Evolutionary conservation across 306 rosid genomes (phyloP).

Genomic region (Cicer judaicum): DNA sequence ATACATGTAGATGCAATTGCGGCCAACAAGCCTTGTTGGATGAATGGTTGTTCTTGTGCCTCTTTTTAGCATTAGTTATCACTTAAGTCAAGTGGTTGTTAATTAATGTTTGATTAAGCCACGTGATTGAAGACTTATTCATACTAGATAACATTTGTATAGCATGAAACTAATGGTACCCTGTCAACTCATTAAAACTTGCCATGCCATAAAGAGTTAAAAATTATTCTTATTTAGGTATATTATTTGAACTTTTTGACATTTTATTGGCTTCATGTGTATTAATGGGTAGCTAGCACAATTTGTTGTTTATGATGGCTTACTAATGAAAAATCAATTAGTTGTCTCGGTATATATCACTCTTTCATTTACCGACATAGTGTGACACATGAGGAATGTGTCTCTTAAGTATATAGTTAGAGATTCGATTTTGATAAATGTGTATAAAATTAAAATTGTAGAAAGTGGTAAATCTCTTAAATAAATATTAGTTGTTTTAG

Average conservation of each 20-base stretch:
- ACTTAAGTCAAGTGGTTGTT: neutral
- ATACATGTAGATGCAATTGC: neutral
- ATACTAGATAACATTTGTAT: neutral
- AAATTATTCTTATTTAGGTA: neutral
- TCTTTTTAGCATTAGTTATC: neutral
- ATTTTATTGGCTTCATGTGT: conserved; percentile 4
- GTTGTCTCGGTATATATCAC: neutral
- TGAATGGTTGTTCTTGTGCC: neutral
- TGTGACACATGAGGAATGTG: neutral
- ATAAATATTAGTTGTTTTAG: too few relatives aligned
- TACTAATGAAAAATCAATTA: neutral
- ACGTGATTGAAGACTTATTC: conserved; percentile 36
- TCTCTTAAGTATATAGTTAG: neutral
- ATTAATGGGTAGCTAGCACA: neutral
- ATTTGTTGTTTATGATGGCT: neutral
- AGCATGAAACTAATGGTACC: conserved; percentile 15
- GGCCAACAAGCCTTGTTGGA: neutral
- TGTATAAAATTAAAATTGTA: neutral
- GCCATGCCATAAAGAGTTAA: conserved; percentile 22
- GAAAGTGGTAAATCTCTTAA: neutral
- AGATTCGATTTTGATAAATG: neutral
- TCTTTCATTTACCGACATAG: neutral
- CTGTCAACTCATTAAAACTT: neutral
- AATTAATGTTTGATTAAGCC: neutral
- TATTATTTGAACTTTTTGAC: conserved; percentile 2